Conservation (phyloP, 768 basidiomycete species). For the Suillus sp. region DNA sequence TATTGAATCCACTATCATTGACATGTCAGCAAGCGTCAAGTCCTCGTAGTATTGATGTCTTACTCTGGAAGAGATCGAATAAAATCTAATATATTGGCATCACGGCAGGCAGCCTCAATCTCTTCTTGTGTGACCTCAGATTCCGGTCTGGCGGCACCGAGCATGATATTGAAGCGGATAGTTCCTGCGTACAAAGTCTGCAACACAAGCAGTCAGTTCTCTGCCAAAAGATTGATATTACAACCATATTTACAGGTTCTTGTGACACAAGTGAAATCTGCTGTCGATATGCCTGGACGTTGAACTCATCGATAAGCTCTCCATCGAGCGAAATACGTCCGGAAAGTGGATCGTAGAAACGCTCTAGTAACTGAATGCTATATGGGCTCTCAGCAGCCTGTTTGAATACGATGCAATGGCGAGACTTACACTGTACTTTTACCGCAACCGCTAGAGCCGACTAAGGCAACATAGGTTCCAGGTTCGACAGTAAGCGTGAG, state of each 20-base stretch:
- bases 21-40: constrained; percentile 15
- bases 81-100: constrained; percentile 92
- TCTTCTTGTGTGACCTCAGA: constrained; percentile 85
- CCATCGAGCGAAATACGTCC: constrained; percentile 76
- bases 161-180: constrained; percentile 86
- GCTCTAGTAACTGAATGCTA: constrained; percentile 79
- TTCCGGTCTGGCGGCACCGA: constrained; percentile 77
- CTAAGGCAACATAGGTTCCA: constrained; percentile 79
- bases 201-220: neutral
- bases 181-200: constrained; percentile 84
- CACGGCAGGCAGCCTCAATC: constrained; percentile 79
- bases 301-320: constrained; percentile 71
- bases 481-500: constrained; percentile 72
- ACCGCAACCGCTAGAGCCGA: constrained; percentile 79
- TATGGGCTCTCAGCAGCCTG: constrained; percentile 10
- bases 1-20: constrained; percentile 74
- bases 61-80: constrained; percentile 81
- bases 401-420: neutral
- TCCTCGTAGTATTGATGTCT: constrained; percentile 26
- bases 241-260: constrained; percentile 51
- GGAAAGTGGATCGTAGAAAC: constrained; percentile 83
- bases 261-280: constrained; percentile 91
- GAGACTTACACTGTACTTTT: constrained; percentile 74
- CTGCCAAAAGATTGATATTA: constrained; percentile 13
- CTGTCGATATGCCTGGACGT: constrained; percentile 85